Base-by-base conservation (phyloP, 352 stramenopile species). In the Phytophthora melonis region DNA sequence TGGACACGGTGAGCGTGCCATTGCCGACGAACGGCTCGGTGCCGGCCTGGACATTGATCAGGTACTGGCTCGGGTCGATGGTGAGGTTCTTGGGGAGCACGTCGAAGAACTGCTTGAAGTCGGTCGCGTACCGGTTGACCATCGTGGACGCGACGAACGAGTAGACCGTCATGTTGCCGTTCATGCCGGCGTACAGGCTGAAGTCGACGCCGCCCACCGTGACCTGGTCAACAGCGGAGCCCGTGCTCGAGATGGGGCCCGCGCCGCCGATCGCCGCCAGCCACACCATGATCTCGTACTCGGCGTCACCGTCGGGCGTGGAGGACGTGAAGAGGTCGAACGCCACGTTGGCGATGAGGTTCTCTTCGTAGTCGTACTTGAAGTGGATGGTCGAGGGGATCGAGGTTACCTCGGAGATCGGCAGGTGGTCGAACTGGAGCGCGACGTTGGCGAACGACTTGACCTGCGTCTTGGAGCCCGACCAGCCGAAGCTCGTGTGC, bases 261-360 rank as follows among this genome's bases (percentile, higher is more conserved):
- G 74, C 3, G 73, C 77, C 23, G 73, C 70, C 70, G 19, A 84
- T 75, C 0, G 74, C 70, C 16, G 71, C 70, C 27, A 84, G 66
- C 74, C 78, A 82, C 49, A 80, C 72, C 74, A 82, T 82, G 62
- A 80, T 75, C 66, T 80, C 74, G 41, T 70, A 80, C 58, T 84
- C 66, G 36, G 74, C 70, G 7, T 67, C 74, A 5, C 70, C 63
- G 19, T 70, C 62, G 0, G 60, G 59, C 13, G 67, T 78, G 19
- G 77, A 80, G 9, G 62, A 72, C 21, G 78, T 82, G 55, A 84
- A 84, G 14, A 84, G 63, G 25, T 81, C 77, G 58, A 81, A 84
- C 10, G 74, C 61, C 25, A 75, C 63, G 27, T 75, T 73, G 8
- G 67, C 61, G 58, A 41, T 75, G 11, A 53, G 63, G 3, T 58